Conservation (phyloP, 108 stramenopile species). For the Fistulifera solaris region DNA sequence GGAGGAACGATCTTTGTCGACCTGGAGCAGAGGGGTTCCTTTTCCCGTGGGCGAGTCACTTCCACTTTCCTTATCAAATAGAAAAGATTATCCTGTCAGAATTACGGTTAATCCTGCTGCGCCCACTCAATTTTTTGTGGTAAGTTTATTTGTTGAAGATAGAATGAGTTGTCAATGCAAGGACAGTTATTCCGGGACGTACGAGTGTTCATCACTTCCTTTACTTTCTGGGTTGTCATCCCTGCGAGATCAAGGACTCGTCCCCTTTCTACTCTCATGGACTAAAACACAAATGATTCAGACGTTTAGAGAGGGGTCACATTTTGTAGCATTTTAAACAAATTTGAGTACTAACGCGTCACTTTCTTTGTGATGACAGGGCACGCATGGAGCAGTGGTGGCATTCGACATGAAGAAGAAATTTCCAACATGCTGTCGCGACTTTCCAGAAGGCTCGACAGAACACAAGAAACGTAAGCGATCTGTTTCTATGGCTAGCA, state of each 20-base stretch:
- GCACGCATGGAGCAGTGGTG: conserved; percentile 65
- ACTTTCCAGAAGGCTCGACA: conserved; percentile 53
- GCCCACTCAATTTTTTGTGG: conserved; percentile 57
- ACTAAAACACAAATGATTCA: not conserved
- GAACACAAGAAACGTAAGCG: conserved; percentile 23
- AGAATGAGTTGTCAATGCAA: not conserved
- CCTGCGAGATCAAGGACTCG: conserved; percentile 33
- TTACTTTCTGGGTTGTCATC: conserved; percentile 42
- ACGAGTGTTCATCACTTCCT: not conserved
- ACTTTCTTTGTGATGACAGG: conserved; percentile 27
- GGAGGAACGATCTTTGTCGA: conserved; percentile 23
- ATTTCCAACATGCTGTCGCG: conserved; percentile 43
- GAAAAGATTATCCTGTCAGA: conserved; percentile 45
- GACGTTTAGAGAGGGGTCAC: conserved; percentile 39
- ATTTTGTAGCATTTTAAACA: no score
- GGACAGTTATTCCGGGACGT: conserved; percentile 2
- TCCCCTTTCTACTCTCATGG: conserved; percentile 29
- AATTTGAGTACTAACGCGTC: conserved; percentile 1
- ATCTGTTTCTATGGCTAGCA: conserved; percentile 1
- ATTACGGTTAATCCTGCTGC: conserved; percentile 35
- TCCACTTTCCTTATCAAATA: conserved; percentile 42
- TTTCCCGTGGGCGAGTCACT: conserved; percentile 42
- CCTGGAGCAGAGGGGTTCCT: conserved; percentile 68
- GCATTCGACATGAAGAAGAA: conserved; percentile 45
- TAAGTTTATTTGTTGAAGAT: conserved; percentile 26